Evolutionary conservation across 2,329 filamentous ascomycete genomes (phyloP), one percentile per base, ranked within the genome.

Genomic region (Botryotinia narcissicola): DNA sequence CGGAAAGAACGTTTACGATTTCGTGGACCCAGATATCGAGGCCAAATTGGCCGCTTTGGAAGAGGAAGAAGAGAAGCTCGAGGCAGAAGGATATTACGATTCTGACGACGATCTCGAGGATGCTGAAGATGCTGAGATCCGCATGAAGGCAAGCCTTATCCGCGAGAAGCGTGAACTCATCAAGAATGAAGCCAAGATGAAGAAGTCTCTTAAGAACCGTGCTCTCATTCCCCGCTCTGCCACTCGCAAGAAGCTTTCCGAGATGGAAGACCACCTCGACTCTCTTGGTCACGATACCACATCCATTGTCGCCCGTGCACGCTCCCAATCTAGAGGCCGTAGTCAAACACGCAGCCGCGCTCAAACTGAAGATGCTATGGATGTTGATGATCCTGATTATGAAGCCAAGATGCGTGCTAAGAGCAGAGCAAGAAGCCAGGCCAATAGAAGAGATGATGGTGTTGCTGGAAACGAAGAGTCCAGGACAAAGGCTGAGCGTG

Each of bases 1-100:
- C 81, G 96, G 96, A 83, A 95, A 95, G 88, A 99, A 99, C 83
- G 93, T 99, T 73, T 96, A 95, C 85, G 96, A 99, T 84, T 99
- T 93, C 83, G 90, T 99, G 80, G 96, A 98, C 80, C 95, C 95
- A 1, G 97, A 99, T 73, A 99, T 99, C 81, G 96, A 97, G 80
- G 88, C 90, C 78, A 98, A 97, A 86, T 89, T 99, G 68, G 91
- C 92, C 70, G 94, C 94, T 73, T 87, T 99, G 48, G 96, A 99
- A 83, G 95, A 95, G 76, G 97, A 99, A 81, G 96, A 99, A 83
- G 95, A 97, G 85, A 92, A 92, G 79, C 89, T 98, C 22, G 92
- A 98, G 83, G 91, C 90, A 12, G 93, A 97, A 77, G 96, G 96
- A 74, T 97, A 92, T 87, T 99, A 99, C 84, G 93, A 98, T 62